Base-by-base conservation (phyloP, 1,284 basidiomycete species). In the Cryptococcus wingfieldii region DNA sequence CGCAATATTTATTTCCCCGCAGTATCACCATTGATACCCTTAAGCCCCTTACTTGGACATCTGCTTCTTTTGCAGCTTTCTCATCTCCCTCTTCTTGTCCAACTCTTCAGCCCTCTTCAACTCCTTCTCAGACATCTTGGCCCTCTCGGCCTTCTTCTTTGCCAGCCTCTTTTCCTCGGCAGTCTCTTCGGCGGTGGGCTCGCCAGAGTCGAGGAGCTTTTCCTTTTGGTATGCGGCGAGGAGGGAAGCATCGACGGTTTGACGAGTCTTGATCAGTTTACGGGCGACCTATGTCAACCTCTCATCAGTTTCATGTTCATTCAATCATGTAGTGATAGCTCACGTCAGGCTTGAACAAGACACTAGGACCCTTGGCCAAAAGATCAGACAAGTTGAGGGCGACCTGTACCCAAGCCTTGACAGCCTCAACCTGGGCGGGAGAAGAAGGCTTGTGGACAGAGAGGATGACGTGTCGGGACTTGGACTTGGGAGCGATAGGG, bases 41-140 rank as follows among this genome's bases (percentile, higher is more conserved):
- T 23, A 37, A 1, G 25, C 8, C 43, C n/a, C 12, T 27, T 53
- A 53, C 52, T 47, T 47, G 6, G 45, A 28, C 54, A 56, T 53
- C 56, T 64, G 63, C 58, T 61, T 68, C 59, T 70, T 70, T 44
- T 61, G 59, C 60, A 64, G 34, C 64, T 74, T 76, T 56, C 74
- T 64, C 60, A 70, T 55, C 60, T 72, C 70, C 48, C 70, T 58
- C 69, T 75, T 74, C 59, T 68, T 68, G 50, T 74, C 68, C 38
- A 69, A 54, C 54, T 75, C 72, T 38, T 72, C 70, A 25, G 69
- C 85, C 83, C 88, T 90, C 80, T 87, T 86, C 78, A 90, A 87
- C 71, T 93, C 90, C 53, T 86, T 83, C 38, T 89, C 83, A 65
- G 84, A 86, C 62, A 93, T 80, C 63, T 83, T 83, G 19, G 86